phyloP scores from a whole-genome alignment of 257 asterid genomes.

The Scutellaria minor region DNA sequence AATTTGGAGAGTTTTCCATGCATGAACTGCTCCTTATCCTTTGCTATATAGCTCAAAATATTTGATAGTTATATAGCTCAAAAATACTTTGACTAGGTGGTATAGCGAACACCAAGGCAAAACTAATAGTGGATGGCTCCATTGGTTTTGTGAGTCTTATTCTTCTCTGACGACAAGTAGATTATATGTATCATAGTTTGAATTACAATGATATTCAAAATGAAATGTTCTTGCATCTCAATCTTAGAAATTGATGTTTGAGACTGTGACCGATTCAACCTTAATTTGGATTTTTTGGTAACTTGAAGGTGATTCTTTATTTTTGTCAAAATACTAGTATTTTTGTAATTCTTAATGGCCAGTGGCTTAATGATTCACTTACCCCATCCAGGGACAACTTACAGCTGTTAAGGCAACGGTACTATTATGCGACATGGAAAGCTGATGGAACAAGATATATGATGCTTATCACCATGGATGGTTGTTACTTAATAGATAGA shows the following conservation, averaged over 20 bases:
- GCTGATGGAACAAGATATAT: constrained; percentile 99
- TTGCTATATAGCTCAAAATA: background rate
- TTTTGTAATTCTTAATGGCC: background rate
- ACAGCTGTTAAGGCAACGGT: constrained; percentile 86
- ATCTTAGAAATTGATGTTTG: constrained; percentile 4
- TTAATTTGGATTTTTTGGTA: constrained; percentile 27
- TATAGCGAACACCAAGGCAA: background rate
- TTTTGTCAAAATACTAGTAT: background rate
- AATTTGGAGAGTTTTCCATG: background rate
- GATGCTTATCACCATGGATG: constrained; percentile 97
- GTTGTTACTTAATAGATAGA: constrained; percentile 92
- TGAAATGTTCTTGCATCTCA: constrained; percentile 13
- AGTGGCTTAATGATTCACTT: constrained; percentile 14
- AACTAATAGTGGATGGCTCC: background rate
- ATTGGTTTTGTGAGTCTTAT: background rate
- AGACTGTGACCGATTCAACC: background rate
- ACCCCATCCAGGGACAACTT: constrained; percentile 77
- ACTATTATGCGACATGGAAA: constrained; percentile 98
- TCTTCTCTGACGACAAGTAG: background rate
- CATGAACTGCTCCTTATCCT: background rate
- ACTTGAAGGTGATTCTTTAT: constrained; percentile 27
- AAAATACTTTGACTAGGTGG: background rate
- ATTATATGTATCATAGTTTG: background rate
- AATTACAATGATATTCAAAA: background rate
- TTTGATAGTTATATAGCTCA: background rate